phyloP scores from a whole-genome alignment of 495 filamentous ascomycete species.

The Aspergillus heteromorphus region DNA sequence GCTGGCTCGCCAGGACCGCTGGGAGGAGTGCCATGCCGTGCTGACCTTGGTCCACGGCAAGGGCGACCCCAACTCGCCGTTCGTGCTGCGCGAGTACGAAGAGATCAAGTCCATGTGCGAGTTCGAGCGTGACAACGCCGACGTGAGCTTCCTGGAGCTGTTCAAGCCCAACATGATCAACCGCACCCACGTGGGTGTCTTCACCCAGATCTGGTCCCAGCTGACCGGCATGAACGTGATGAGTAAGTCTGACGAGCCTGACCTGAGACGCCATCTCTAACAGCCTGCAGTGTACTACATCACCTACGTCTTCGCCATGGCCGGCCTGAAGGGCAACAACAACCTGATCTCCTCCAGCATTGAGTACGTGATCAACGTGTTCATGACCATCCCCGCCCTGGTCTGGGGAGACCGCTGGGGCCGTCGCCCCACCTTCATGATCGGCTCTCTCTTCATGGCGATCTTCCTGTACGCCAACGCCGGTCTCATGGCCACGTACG shows the following conservation, averaged over 20 bases:
- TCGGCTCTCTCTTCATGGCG: slow-evolving; percentile 63
- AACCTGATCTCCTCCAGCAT: slow-evolving; percentile 64
- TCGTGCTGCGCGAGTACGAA: slow-evolving; percentile 59
- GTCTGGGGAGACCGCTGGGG: slow-evolving; percentile 60
- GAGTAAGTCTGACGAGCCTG: not conserved
- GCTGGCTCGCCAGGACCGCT: slow-evolving; percentile 68
- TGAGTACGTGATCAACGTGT: slow-evolving; percentile 62
- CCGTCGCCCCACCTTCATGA: slow-evolving; percentile 56
- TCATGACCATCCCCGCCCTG: slow-evolving; percentile 50
- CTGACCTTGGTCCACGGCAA: slow-evolving; percentile 63
- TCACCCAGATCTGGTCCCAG: slow-evolving; percentile 81
- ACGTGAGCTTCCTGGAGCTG: slow-evolving; percentile 65
- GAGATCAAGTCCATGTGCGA: slow-evolving; percentile 68
- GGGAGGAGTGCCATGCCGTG: slow-evolving; percentile 62
- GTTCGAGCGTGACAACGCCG: slow-evolving; percentile 58
- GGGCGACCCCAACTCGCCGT: slow-evolving; percentile 55
- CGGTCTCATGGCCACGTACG: slow-evolving; percentile 54
- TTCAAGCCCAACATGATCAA: slow-evolving; percentile 69
- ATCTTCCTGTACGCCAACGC: slow-evolving; percentile 65
- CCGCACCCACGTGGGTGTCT: slow-evolving; percentile 67
- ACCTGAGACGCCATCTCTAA: not conserved
- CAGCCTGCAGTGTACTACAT: slow-evolving; percentile 46
- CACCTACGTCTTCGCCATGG: slow-evolving; percentile 68
- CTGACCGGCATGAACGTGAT: slow-evolving; percentile 71
- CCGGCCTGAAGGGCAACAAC: slow-evolving; percentile 54